Conservation (phyloP, 2,329 filamentous ascomycete species). For the Colletotrichum shisoi region DNA sequence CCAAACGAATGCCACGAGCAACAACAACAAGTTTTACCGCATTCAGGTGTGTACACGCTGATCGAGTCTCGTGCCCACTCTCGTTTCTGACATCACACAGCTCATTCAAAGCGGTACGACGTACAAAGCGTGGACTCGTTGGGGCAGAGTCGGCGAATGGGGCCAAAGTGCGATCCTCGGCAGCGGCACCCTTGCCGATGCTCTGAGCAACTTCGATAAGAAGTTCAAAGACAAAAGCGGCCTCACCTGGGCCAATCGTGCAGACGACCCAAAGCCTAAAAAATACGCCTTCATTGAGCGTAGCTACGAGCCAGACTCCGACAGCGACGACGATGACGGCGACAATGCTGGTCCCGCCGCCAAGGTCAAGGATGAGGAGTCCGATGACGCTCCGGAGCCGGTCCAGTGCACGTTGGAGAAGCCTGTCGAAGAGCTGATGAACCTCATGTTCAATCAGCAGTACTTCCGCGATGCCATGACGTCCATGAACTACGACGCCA, state of each 20-base stretch:
- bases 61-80: constrained; percentile 17
- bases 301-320: constrained; percentile 73
- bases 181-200: constrained; percentile 52
- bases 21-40: constrained; percentile 86
- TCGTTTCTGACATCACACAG: constrained; percentile 15
- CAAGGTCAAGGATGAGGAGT: constrained; percentile 46
- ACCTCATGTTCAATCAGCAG: constrained; percentile 82
- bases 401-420: constrained; percentile 65
- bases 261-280: constrained; percentile 64
- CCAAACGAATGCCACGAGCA: constrained; percentile 73
- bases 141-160: constrained; percentile 76
- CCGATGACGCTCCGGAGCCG: constrained; percentile 43
- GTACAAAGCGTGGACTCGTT: constrained; percentile 76
- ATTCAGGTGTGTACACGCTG: constrained; percentile 63
- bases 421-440: constrained; percentile 73
- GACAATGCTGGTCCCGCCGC: constrained; percentile 33
- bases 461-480: constrained; percentile 74
- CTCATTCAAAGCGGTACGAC: constrained; percentile 32
- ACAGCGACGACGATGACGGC: constrained; percentile 51
- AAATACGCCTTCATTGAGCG: constrained; percentile 85
- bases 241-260: constrained; percentile 62
- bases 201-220: constrained; percentile 62
- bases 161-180: constrained; percentile 60
- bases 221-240: constrained; percentile 72
- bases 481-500: constrained; percentile 73